Evolutionary conservation across 2,329 filamentous ascomycete genomes (phyloP), one percentile per base, ranked within the genome.

Genomic region (Aspergillus sp.): DNA sequence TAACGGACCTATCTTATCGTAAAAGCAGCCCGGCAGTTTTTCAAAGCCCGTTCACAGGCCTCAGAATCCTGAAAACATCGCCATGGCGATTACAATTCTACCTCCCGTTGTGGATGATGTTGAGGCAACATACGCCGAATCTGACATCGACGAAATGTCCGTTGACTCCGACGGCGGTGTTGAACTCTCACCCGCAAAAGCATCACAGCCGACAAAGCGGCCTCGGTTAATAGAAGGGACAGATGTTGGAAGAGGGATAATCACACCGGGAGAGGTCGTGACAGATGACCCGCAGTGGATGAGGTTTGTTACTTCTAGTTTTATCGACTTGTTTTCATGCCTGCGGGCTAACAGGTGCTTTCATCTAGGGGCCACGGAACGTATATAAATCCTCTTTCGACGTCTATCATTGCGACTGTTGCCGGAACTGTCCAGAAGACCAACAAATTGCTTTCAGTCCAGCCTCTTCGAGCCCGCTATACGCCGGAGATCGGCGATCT

Each of bases 201-300:
- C 60, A 50, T 67, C 70, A 47, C 73, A 74, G 52, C 67, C 74
- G 27, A 67, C 69, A 54, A 80, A 79, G 66, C 73, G 75, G 30
- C 56, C 71, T 50, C 68, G 72, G 50, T 60, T 73, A 54, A 58
- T 68, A 59, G 61, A 66, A 65, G 62, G 61, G 22, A 60, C 54
- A 15, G 54, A 62, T 30, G 62, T 68, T 20, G 64, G 70, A 22
- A 75, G 73, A 37, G 75, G 77, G 45, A 89, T 97, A 64, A 88
- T 96, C 65, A 96, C 93, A 1, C 93, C 93, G 1, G 95, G 93
- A 69, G 90, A 96, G 72, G 79, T 89, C 60, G 90, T 98, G 66
- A 97, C 93, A 11, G 85, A 88, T 63, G 92, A 97, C 75, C 84
- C 91, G n/a, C 92, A 97, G 80, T 98, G 91, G 91, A 98, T 98